Base-by-base conservation (phyloP, 148 eudicot genomes). In the Rhododendron molle region DNA sequence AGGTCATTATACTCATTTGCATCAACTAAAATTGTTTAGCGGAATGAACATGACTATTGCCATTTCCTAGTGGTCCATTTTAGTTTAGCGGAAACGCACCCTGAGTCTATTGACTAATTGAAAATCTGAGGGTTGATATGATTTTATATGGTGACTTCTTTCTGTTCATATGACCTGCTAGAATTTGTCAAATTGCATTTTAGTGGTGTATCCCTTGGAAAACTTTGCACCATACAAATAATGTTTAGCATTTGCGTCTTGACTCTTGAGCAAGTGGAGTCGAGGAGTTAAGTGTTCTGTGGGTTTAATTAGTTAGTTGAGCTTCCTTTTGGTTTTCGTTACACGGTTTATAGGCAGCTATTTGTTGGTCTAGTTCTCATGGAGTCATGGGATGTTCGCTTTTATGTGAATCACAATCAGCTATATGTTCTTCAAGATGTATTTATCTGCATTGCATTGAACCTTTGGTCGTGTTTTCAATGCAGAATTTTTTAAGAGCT, bases 401-500 rank as follows among this genome's bases (percentile, higher is more conserved):
- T 72, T 62, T n/a, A 40, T 49, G 5, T n/a, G 54, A 21, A 67
- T 73, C 23, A 81, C 73, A 56, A 26, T 18, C 47, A 72, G 50
- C 60, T 50, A 32, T 50, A 7, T 60, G 46, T n/a, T 8, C 18
- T 14, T 83, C 12, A 15, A 71, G 78, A 49, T 72, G 4, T 28
- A 43, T 28, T 83, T 86, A 81, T 14, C 86, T 89, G 54, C 30
- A 79, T 73, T 3, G 62, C 34, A 21, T 77, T 78, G 90, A 71
- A n/a, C 73, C 87, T 65, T 78, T 81, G 46, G 23, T 76, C 71
- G 2, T 65, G 86, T 86, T 49, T 74, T 82, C 4, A 50, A 30
- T 85, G 88, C 92, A 92, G 92, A 84, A 88, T 71, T 81, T 83
- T 82, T 71, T 73, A 83, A 87, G 85, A 78, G 84, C 44, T 86